Base-by-base conservation (phyloP, 768 basidiomycete genomes). In the Leccinum disarticulatum region DNA sequence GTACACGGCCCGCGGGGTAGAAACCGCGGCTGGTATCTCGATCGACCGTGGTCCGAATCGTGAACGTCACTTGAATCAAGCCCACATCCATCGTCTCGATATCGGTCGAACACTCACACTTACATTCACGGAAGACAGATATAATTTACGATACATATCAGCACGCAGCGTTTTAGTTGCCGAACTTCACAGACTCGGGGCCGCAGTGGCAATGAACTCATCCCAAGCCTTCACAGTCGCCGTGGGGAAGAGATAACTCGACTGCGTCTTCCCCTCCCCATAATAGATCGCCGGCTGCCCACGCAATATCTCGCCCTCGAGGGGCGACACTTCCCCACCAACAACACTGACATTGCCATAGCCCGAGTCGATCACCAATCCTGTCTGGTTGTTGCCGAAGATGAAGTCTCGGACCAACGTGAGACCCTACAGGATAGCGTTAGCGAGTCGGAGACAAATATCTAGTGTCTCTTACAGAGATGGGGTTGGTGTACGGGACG, bases 321-420 rank as follows among this genome's bases (percentile, higher is more conserved):
- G 71, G 0, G 76, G 70, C 1, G 80, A 54, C 62, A 78, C 73
- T 64, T 84, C 82, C 2, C 87, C 87, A 25, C 80, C 81, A 6
- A 79, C 61, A 7, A 81, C 80, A 2, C 64, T 61, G 33, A 64
- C 66, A 1, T 38, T 3, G 27, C 70, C 73, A 0, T 64, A 70
- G 51, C 54, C 55, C 2, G 63, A 67, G 7, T 68, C 71, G 9
- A 69, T 74, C 43, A 51, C 49, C 8, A 82, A 74, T 0, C 87
- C 88, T 1, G 83, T 85, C 48, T 74, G 60, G 68, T 88, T 87
- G 58, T 72, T 75, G 3, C 88, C 88, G n/a, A 90, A 73, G 38
- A 90, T 76, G 63, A 89, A 90, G 62, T 90, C 86, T 25, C 84
- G 81, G 10, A 80, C 66, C 66, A 90, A 83, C 5, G 79, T 79